Conservation (phyloP, 371 early-diverging fungal genomes). For the Mucor velutinosus region DNA sequence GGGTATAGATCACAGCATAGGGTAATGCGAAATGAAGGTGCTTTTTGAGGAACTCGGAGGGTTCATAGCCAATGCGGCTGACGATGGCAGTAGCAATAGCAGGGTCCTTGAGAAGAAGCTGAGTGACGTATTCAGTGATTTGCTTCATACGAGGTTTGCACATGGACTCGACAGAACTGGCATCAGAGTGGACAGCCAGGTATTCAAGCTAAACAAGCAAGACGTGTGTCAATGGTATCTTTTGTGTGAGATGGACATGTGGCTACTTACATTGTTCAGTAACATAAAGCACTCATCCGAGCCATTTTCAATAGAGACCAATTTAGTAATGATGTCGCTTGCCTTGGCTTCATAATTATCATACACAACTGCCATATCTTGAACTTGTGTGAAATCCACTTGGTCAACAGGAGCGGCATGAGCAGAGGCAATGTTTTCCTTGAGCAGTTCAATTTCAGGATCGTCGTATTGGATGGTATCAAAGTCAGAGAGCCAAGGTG, state of each 20-base stretch:
- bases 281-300: background rate
- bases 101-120: background rate
- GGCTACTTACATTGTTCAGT: background rate
- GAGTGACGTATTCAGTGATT: background rate
- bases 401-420: background rate
- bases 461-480: background rate
- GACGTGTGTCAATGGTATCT: background rate
- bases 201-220: background rate
- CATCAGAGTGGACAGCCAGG: background rate
- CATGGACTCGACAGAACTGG: background rate
- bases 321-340: background rate
- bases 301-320: background rate
- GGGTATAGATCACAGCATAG: conserved; percentile 4
- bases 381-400: background rate
- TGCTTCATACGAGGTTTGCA: background rate
- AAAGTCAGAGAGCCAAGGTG: conserved; percentile 2
- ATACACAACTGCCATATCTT: background rate
- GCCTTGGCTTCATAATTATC: background rate
- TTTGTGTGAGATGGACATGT: background rate
- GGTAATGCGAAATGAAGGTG: conserved; percentile 4
- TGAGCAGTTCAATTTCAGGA: background rate
- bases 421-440: background rate
- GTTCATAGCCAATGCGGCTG: background rate
- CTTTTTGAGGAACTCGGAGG: background rate
- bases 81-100: background rate